Base-by-base conservation (phyloP, 495 filamentous ascomycete species). In the Talaromyces thailandensis region DNA sequence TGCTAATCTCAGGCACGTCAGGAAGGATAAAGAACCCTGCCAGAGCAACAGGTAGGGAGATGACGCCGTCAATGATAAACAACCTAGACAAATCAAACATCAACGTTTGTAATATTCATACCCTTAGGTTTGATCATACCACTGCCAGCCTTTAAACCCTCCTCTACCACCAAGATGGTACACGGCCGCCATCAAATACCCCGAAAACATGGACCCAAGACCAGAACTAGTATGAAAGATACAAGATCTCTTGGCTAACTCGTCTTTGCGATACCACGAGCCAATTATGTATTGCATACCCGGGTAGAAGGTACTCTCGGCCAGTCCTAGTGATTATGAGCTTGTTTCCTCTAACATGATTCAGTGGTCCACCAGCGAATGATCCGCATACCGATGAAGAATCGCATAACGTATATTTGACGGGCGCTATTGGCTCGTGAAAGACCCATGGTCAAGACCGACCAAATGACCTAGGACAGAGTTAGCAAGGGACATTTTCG, bases 11-110 rank as follows among this genome's bases (percentile, higher is more conserved):
- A 0, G 84, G 85, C 0, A 85, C 78, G 61, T 86, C 84, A 1
- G 85, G 85, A 25, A 86, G 75, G 31, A 87, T 64, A 53, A 86
- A 81, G 69, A 82, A 88, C 2, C 84, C 82, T 6, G 75, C 75
- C 11, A 88, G 48, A 6, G 78, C 78, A 3, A 81, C 68, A 2
- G 79, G 79, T 8, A 80, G 64, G 21, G 77, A 77, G 7, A 80
- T 80, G 6, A 80, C 62, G 0, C 78, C 79, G 56, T 81, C 76
- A 45, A 81, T 70, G 8, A 80, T 66, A 57, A 70, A 78, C 1
- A 76, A 64, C 75, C 73, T 77, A 23, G 9, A 25, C 25, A 7
- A 7, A 28, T 14, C 25, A 25, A 53, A 7, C n/a, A 24, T 26
- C 16, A 26, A 25, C 3, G n/a, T 12, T 50, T 18, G 7, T 31